Percentiles rank a stretch among this genome's conserved stretches.
Evolutionary conservation across 139 green algal species (phyloP).

Genomic region (Zygnema cylindricum): DNA sequence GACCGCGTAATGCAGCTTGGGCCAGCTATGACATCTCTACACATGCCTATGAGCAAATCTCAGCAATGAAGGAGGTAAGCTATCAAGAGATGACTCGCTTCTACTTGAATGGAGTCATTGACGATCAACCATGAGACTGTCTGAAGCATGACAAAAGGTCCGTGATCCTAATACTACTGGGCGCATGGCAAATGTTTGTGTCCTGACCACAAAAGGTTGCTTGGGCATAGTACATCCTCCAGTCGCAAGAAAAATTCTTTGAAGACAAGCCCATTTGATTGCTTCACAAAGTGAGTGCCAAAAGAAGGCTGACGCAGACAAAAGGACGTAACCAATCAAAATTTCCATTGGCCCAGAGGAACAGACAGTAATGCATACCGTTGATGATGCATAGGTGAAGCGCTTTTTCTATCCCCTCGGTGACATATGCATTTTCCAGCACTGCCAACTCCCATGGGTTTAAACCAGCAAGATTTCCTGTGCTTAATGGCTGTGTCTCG

Average conservation of each 20-base stretch:
- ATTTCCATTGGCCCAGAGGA: background rate
- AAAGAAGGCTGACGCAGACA: background rate
- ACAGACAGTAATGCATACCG: slow-evolving; percentile 3
- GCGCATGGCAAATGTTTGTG: no score
- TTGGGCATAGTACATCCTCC: background rate
- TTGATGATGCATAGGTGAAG: slow-evolving; percentile 16
- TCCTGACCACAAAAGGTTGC: background rate
- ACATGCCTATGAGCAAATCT: no score
- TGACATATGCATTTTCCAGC: slow-evolving; percentile 7
- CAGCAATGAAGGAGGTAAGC: no score
- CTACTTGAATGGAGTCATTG: no score
- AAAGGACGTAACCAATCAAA: background rate
- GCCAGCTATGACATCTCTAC: background rate
- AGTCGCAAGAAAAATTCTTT: no score
- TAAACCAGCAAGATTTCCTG: background rate
- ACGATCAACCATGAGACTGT: no score
- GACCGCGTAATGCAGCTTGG: no score
- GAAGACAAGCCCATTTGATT: background rate
- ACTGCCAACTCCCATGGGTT: background rate
- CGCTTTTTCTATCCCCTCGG: background rate
- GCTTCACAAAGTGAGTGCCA: background rate
- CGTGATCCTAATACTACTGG: no score
- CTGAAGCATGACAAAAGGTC: no score
- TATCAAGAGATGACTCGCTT: no score
- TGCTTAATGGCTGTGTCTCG: background rate